Percentiles rank a stretch among this genome's conserved stretches.
Evolutionary conservation across 352 stramenopile species (phyloP).

Genomic region (Elongisporangium prolatum): DNA sequence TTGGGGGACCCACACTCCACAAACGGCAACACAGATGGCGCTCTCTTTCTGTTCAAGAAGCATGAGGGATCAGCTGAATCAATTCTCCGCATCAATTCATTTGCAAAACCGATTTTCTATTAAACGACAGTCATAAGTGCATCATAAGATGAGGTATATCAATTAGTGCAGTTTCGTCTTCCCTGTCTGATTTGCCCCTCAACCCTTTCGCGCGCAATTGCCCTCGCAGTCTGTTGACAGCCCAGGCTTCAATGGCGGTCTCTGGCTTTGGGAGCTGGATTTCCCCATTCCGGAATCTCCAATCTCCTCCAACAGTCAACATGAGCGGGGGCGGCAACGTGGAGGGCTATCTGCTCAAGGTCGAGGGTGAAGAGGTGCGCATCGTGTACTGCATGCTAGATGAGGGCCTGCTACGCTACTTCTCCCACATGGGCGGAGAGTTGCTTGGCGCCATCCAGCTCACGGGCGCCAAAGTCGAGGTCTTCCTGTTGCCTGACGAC

Average conservation of each 20-base stretch:
- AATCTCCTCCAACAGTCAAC: constrained; percentile 7
- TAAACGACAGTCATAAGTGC: neutral
- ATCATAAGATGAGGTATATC: neutral
- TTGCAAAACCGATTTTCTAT: neutral
- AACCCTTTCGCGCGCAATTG: neutral
- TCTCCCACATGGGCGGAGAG: constrained; percentile 61
- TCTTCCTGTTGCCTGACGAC: constrained; percentile 60
- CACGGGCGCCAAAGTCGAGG: constrained; percentile 71
- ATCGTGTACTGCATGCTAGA: constrained; percentile 85
- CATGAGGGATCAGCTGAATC: neutral
- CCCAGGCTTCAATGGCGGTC: neutral
- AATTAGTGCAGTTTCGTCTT: neutral
- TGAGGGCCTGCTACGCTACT: constrained; percentile 78
- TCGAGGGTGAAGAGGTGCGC: constrained; percentile 45
- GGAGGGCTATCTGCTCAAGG: constrained; percentile 78
- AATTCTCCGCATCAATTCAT: neutral
- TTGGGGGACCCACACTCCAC: neutral
- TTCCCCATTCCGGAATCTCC: neutral
- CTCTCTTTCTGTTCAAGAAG: neutral
- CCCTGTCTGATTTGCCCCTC: neutral
- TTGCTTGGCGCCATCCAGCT: constrained; percentile 59
- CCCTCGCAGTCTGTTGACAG: neutral
- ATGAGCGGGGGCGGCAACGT: constrained; percentile 64
- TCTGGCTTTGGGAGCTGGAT: neutral
- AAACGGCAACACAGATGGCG: neutral